A percentile compares a stretch with the other conserved stretches of the same genome.
Conservation (phyloP, 2,329 filamentous ascomycete species). For the Ceratocystis ficicola region DNA sequence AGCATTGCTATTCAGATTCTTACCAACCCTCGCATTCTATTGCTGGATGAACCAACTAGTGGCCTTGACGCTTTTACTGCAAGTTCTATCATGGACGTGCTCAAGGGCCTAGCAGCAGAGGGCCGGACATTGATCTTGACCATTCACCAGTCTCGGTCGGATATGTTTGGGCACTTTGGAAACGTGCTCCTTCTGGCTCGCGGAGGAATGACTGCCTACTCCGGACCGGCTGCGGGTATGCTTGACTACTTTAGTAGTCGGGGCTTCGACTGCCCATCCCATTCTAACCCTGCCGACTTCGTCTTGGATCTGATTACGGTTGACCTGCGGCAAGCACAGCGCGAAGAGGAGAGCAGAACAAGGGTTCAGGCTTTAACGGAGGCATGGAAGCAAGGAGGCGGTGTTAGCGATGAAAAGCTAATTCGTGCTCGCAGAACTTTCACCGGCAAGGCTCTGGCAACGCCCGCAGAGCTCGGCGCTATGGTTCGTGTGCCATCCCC, state of each 20-base stretch:
- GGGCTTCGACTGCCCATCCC: slow-evolving; percentile 52
- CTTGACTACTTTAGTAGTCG: slow-evolving; percentile 48
- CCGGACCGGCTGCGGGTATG: slow-evolving; percentile 52
- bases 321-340: slow-evolving; percentile 53
- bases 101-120: slow-evolving; percentile 57
- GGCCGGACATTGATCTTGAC: slow-evolving; percentile 64
- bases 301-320: slow-evolving; percentile 66
- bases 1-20: slow-evolving; percentile 68
- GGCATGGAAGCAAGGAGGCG: slow-evolving; percentile 36
- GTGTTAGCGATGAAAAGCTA: background rate
- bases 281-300: slow-evolving; percentile 68
- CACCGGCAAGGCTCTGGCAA: slow-evolving; percentile 37
- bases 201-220: slow-evolving; percentile 56
- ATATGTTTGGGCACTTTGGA: slow-evolving; percentile 59
- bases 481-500: slow-evolving; percentile 51
- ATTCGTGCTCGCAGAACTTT: background rate
- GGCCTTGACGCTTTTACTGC: slow-evolving; percentile 69
- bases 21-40: slow-evolving; percentile 58
- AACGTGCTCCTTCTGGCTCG: slow-evolving; percentile 59
- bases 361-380: slow-evolving; percentile 51
- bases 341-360: slow-evolving; percentile 50
- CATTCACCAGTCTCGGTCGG: slow-evolving; percentile 64
- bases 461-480: slow-evolving; percentile 59
- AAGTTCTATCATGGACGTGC: slow-evolving; percentile 61
- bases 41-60: slow-evolving; percentile 66